Evolutionary conservation across 441 rosid species (phyloP), one percentile per base, ranked within the genome.

Genomic region (Cnidoscolus chayamansa): DNA sequence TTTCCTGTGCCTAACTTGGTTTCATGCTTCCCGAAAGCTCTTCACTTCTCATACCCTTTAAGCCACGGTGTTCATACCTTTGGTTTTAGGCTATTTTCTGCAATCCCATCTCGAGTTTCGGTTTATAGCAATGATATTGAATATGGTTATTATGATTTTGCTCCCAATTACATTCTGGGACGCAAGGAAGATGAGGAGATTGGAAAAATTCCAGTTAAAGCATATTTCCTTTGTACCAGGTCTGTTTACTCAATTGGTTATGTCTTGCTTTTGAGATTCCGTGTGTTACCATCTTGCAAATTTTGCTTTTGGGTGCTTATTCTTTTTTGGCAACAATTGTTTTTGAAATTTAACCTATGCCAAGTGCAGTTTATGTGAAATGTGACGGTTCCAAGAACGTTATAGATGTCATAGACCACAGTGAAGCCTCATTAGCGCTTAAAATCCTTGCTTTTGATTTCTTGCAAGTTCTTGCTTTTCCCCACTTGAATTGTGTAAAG

Each of bases 201-300:
- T 9, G 90, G 86, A 43, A 89, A 85, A 76, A 92, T 94, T 63
- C 92, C 98, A 43, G 77, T 92, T 62, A 92, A 89, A 81, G 92
- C 97, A 19, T 91, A 85, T 75, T 90, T 94, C 71, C 89, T 94
- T 15, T 90, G 87, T 62, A 92, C 98, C 77, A 86, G 97, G 97
- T 89, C 62, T 54, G 74, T 66, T 64, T 58, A 55, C 59, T 63
- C 40, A 16, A 2, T 9, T 53, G 37, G 53, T 2, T 13, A 32
- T 66, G 15, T 5, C 11, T 56, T 49, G 4, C 3, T n/a, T 43
- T n/a, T 17, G 3, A 10, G 20, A 19, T 54, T 65, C 40, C 50
- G 65, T 19, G n/a, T 2, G 45, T 53, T 63, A 0, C 54, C 35
- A 32, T 12, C 37, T 63, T 51, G 37, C 62, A 25, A 40, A 19